A percentile compares a stretch with the other conserved stretches of the same genome.
Conservation (phyloP, 2,329 filamentous ascomycete species). For the Ophiostoma ips region DNA sequence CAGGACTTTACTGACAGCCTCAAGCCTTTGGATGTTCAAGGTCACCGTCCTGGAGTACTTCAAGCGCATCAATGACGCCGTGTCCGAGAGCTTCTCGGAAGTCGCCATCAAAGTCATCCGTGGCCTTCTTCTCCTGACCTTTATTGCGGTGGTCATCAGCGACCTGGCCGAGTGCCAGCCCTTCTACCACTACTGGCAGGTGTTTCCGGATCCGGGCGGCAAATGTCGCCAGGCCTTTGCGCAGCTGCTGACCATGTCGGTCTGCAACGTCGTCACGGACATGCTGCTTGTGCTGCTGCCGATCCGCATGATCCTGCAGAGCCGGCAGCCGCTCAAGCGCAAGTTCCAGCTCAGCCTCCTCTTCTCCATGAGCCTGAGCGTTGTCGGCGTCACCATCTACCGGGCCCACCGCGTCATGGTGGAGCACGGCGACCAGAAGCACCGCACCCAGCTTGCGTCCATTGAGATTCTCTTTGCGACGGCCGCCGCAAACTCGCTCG, state of each 20-base stretch:
- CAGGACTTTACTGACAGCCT: background rate
- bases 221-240: slow-evolving; percentile 76
- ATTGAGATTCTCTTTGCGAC: slow-evolving; percentile 83
- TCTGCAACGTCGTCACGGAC: slow-evolving; percentile 78
- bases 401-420: slow-evolving; percentile 67
- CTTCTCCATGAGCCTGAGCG: slow-evolving; percentile 70
- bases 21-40: slow-evolving; percentile 91
- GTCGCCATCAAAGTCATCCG: slow-evolving; percentile 57
- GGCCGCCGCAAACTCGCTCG: slow-evolving; percentile 72
- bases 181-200: slow-evolving; percentile 63
- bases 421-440: slow-evolving; percentile 62
- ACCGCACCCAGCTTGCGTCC: slow-evolving; percentile 77
- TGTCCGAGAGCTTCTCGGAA: slow-evolving; percentile 69
- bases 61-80: slow-evolving; percentile 65
- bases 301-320: slow-evolving; percentile 72
- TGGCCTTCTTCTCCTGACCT: slow-evolving; percentile 56
- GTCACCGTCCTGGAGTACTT: slow-evolving; percentile 85
- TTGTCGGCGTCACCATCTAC: slow-evolving; percentile 68
- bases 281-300: slow-evolving; percentile 77
- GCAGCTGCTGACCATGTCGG: slow-evolving; percentile 82
- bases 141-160: slow-evolving; percentile 66
- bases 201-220: slow-evolving; percentile 71
- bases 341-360: slow-evolving; percentile 68
- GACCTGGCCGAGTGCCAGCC: slow-evolving; percentile 74
- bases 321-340: slow-evolving; percentile 59